Percentiles rank a stretch among this genome's conserved stretches.
Conservation (phyloP, 371 early-diverging fungal species). For the Dichotomocladium elegans region DNA sequence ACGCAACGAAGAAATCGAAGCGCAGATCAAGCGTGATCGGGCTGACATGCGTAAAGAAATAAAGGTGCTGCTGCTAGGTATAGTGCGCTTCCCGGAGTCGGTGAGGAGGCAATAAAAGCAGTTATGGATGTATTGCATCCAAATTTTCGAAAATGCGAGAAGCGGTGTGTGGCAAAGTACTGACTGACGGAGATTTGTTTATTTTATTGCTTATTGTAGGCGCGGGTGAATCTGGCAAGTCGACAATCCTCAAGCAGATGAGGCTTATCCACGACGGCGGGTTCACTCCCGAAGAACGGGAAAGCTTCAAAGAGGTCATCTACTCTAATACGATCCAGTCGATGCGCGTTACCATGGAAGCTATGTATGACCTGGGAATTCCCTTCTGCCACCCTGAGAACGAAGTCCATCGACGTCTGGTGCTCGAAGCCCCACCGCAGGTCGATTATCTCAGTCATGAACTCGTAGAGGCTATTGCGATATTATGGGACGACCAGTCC, state of each 20-base stretch:
- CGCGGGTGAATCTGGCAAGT: constrained; percentile 96
- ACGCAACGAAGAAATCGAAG: constrained; percentile 84
- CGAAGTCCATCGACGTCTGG: constrained; percentile 53
- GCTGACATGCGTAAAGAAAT: constrained; percentile 77
- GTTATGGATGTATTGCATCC: not conserved
- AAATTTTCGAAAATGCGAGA: no score
- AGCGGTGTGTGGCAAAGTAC: no score
- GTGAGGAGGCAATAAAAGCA: not conserved
- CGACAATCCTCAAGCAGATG: constrained; percentile 96
- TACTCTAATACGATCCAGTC: constrained; percentile 92
- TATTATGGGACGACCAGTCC: constrained; percentile 80
- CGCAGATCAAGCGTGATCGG: constrained; percentile 76
- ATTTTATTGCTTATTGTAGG: constrained; percentile 47
- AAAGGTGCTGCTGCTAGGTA: constrained; percentile 92
- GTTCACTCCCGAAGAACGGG: constrained; percentile 81
- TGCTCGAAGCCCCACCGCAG: constrained; percentile 69
- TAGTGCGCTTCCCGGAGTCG: constrained; percentile 7
- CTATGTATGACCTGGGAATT: constrained; percentile 83
- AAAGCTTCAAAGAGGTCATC: constrained; percentile 89
- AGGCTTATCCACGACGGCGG: constrained; percentile 92
- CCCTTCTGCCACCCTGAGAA: constrained; percentile 44
- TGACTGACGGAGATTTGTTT: not conserved
- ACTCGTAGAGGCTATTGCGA: constrained; percentile 66
- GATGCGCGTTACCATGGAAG: constrained; percentile 90
- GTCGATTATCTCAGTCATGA: constrained; percentile 77